Evolutionary conservation across 495 filamentous ascomycete genomes (phyloP), one percentile per base, ranked within the genome.

Genomic region (Penicillium atrosanguineum): DNA sequence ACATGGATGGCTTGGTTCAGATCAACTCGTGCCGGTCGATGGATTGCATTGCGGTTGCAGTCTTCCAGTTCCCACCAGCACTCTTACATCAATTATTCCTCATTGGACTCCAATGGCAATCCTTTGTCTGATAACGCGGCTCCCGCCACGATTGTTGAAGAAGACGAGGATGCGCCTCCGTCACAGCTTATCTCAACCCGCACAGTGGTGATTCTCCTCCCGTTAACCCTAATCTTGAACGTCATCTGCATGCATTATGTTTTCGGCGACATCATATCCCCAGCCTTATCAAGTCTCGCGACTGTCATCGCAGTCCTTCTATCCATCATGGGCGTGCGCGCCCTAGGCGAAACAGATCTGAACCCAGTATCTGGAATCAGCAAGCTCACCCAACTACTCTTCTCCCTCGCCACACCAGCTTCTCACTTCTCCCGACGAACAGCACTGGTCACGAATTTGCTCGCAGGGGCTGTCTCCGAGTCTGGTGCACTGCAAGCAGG

Each of bases 341-440:
- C 94, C 0, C 78, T 97, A 0, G 93, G 94, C 36, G 93, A 98
- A 74, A 98, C 94, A 8, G 94, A 98, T 64, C 79, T 98, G 23
- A 98, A 97, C 67, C 94, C 94, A 8, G 94, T 97, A 18, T 95
- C 90, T 19, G 94, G 94, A 44, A 98, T 98, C 71, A 89, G 85
- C 67, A 98, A 98, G 76, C 77, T 98, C 6, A 96, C 94, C 0
- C 94, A 98, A 71, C 84, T 98, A 9, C 83, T 97, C 68, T 97
- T 98, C 70, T 88, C 89, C 0, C 83, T 97, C 37, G 82, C 92
- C 21, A 94, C 93, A 12, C 90, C 95, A 2, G 74, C 85, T 7
- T 84, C 83, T 4, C 88, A 91, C 50, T 75, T 75, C 44, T 76
- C 75, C 5, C 69, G 75, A 21, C 73, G 75, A 16, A 74, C 75